Evolutionary conservation across 371 early-diverging fungal genomes (phyloP).

Genomic region (Haplosporangium sp.): DNA sequence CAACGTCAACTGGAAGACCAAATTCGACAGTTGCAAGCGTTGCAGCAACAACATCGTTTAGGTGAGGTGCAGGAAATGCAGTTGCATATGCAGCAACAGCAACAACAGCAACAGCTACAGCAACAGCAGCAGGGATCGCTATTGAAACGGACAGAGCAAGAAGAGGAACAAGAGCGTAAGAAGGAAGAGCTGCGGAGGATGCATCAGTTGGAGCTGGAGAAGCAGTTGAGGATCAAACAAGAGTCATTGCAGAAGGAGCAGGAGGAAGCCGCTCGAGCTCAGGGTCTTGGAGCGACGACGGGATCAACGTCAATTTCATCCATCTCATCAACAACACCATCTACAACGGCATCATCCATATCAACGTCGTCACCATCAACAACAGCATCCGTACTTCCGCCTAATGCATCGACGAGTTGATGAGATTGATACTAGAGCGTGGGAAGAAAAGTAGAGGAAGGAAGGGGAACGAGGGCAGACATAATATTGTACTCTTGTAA

Average conservation of each 20-base stretch:
- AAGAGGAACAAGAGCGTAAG: slow-evolving; percentile 11
- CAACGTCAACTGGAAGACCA: slow-evolving; percentile 16
- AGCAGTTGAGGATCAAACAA: slow-evolving; percentile 38
- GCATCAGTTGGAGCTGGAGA: slow-evolving; percentile 33
- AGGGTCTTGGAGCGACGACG: not conserved
- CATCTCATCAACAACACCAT: not conserved
- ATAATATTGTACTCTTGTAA: too few relatives aligned
- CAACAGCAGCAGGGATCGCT: slow-evolving; percentile 14
- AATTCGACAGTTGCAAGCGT: slow-evolving; percentile 55
- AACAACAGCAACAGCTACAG: slow-evolving; percentile 27
- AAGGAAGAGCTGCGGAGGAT: slow-evolving; percentile 18
- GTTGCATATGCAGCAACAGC: slow-evolving; percentile 26
- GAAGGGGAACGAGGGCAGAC: too few relatives aligned
- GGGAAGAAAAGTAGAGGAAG: too few relatives aligned
- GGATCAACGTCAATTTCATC: not conserved
- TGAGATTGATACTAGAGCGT: too few relatives aligned
- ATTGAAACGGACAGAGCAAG: slow-evolving; percentile 22
- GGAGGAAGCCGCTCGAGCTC: slow-evolving; percentile 1
- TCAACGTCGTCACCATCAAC: not conserved
- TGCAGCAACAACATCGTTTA: slow-evolving; percentile 31
- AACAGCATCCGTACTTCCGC: not conserved
- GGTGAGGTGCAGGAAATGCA: slow-evolving; percentile 21
- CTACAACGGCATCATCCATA: not conserved
- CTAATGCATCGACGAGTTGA: too few relatives aligned
- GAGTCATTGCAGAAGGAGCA: slow-evolving; percentile 13